These are phyloP conservation scores for Trametes maxima DNA, from an alignment of 768 basidiomycete species.

Conservation along the genomic window DNA sequence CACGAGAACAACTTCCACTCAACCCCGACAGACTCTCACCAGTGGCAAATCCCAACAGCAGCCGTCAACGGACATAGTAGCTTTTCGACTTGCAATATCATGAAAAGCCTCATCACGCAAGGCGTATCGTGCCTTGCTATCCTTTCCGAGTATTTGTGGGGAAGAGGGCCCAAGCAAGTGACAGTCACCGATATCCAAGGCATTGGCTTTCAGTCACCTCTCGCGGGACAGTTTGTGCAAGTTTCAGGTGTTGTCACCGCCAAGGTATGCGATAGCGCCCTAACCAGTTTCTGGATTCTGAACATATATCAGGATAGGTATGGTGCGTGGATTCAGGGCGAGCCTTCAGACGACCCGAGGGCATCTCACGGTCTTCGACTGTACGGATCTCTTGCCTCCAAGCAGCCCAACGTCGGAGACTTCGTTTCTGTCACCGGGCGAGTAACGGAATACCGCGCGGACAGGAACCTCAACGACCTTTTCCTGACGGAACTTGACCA, in stretches of 20 bases:
- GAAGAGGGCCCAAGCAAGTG: background rate
- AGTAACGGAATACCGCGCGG: constrained; percentile 55
- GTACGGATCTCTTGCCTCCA: constrained; percentile 44
- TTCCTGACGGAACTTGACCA: constrained; percentile 51
- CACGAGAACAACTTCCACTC: too few species aligned
- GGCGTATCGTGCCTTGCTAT: too few species aligned
- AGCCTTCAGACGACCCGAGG: constrained; percentile 46
- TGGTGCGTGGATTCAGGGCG: constrained; percentile 53
- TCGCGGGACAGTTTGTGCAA: constrained; percentile 47
- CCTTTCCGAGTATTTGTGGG: background rate
- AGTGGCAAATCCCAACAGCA: too few species aligned
- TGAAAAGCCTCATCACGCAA: too few species aligned
- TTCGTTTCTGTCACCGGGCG: constrained; percentile 45
- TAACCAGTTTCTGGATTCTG: background rate
- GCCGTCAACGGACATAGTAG: too few species aligned
- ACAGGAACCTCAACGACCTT: constrained; percentile 42
- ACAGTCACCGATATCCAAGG: constrained; percentile 53
- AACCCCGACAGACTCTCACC: too few species aligned
- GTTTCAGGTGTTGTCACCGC: constrained; percentile 56
- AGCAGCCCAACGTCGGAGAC: constrained; percentile 49
- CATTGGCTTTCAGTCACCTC: constrained; percentile 47
- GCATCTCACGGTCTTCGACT: constrained; percentile 55
- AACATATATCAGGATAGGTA: constrained; percentile 38
- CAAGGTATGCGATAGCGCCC: constrained; percentile 40
- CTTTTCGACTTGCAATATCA: too few species aligned